Evolutionary conservation across 441 rosid species (phyloP).

Genomic region (Cnidoscolus chayamansa): DNA sequence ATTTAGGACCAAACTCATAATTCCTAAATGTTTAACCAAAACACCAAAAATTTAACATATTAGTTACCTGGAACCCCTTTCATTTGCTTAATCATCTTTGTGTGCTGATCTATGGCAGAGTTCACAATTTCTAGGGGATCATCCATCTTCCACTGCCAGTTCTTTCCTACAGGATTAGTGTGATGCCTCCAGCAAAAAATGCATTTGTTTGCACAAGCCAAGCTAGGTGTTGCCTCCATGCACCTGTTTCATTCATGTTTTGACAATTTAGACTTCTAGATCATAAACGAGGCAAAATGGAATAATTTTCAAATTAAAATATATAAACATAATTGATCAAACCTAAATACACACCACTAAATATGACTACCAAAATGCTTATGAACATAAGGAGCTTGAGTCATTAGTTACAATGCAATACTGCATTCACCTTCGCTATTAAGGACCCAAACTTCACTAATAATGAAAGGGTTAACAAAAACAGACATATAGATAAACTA

Average conservation of each 20-base stretch:
- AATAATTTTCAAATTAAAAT: not conserved
- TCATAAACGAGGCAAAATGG: not conserved
- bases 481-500: not conserved
- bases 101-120: conserved; percentile 77
- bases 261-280: not conserved
- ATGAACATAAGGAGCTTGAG: no score
- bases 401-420: no score
- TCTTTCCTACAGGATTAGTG: conserved; percentile 95
- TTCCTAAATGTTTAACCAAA: not conserved
- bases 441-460: not conserved
- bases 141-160: conserved; percentile 99
- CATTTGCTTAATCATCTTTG: conserved; percentile 94
- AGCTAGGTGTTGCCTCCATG: conserved; percentile 96
- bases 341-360: not conserved
- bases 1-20: not conserved
- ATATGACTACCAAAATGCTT: no score
- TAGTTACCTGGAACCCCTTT: conserved; percentile 92
- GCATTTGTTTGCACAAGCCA: conserved; percentile 97
- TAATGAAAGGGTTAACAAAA: not conserved
- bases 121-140: conserved; percentile 80
- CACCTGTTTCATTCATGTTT: conserved; percentile 48
- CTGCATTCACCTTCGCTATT: no score
- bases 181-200: conserved; percentile 99
- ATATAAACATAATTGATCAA: not conserved
- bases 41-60: conserved; percentile 17